Percentiles rank a stretch among this genome's conserved stretches.
Evolutionary conservation across 2,329 filamentous ascomycete genomes (phyloP).

Genomic region (Ramularia endophylla): DNA sequence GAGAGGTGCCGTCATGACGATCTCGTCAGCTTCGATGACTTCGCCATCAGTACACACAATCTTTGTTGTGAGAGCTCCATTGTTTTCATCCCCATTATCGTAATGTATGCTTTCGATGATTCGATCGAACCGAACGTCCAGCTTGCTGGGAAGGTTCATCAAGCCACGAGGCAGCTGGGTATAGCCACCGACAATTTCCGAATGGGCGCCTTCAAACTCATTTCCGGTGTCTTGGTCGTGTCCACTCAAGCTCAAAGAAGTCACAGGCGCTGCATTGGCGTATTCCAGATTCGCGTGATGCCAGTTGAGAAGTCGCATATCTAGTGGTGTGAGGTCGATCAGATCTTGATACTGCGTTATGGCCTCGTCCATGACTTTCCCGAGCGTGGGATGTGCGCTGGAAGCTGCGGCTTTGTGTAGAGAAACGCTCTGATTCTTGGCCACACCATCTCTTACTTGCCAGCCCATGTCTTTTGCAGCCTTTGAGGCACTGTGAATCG

Average conservation of each 20-base stretch:
- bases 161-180: conserved; percentile 87
- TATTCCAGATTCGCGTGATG: conserved; percentile 98
- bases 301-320: conserved; percentile 92
- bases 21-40: conserved; percentile 72
- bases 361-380: conserved; percentile 88
- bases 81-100: conserved; percentile 19
- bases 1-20: conserved; percentile 86
- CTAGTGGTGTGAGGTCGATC: conserved; percentile 75
- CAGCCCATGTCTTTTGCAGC: conserved; percentile 80
- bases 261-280: conserved; percentile 85
- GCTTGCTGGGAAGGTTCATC: conserved; percentile 65
- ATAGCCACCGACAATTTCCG: conserved; percentile 89
- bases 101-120: conserved; percentile 70
- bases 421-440: conserved; percentile 52
- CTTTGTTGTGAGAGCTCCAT: conserved; percentile 44
- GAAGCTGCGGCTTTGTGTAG: conserved; percentile 61
- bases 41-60: conserved; percentile 75
- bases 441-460: conserved; percentile 59
- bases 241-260: conserved; percentile 76
- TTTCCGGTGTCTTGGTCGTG: conserved; percentile 99
- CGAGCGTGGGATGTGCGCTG: conserved; percentile 65
- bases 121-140: conserved; percentile 70
- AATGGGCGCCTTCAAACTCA: conserved; percentile 92
- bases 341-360: conserved; percentile 80
- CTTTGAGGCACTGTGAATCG: conserved; percentile 65